These are phyloP conservation scores for Termitomyces sp. DNA, from an alignment of 768 basidiomycete species.

Conservation along the genomic window DNA sequence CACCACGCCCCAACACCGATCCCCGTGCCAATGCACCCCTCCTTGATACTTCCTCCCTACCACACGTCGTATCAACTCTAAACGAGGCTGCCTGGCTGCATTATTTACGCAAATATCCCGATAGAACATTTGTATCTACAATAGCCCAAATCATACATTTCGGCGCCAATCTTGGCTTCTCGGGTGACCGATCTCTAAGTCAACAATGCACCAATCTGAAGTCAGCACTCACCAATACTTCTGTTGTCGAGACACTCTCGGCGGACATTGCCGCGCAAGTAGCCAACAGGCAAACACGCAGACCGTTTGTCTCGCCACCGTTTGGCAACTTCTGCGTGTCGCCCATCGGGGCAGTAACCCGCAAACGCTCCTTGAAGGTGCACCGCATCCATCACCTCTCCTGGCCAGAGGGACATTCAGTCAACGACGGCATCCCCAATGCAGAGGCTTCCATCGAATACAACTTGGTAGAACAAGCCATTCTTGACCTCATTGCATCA, in stretches of 20 bases:
- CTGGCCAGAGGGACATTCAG: constrained; percentile 17
- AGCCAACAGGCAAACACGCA: constrained; percentile 4
- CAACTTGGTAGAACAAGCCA: constrained; percentile 22
- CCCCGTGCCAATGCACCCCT: too few species aligned
- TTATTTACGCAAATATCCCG: constrained; percentile 25
- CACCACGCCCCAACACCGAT: too few species aligned
- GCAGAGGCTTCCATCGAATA: constrained; percentile 24
- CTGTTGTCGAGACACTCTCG: constrained; percentile 7
- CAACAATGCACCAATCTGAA: constrained; percentile 21
- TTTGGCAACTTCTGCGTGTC: constrained; percentile 19
- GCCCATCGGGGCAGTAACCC: constrained; percentile 20
- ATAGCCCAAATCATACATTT: constrained; percentile 23
- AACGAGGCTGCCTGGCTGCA: constrained; percentile 15
- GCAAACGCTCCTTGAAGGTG: constrained; percentile 22
- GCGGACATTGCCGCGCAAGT: neutral
- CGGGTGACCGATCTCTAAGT: constrained; percentile 3
- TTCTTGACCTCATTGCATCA: constrained; percentile 18
- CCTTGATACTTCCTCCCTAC: neutral
- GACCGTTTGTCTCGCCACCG: constrained; percentile 21
- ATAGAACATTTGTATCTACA: constrained; percentile 20
- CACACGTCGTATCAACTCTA: constrained; percentile 15
- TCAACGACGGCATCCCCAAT: constrained; percentile 30
- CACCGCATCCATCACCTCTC: constrained; percentile 24
- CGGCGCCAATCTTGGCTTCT: constrained; percentile 26
- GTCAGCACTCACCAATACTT: constrained; percentile 19